A percentile compares a stretch with the other conserved stretches of the same genome.
Conservation (phyloP, 2,329 filamentous ascomycete genomes). For the Trichophyton verrucosum region DNA sequence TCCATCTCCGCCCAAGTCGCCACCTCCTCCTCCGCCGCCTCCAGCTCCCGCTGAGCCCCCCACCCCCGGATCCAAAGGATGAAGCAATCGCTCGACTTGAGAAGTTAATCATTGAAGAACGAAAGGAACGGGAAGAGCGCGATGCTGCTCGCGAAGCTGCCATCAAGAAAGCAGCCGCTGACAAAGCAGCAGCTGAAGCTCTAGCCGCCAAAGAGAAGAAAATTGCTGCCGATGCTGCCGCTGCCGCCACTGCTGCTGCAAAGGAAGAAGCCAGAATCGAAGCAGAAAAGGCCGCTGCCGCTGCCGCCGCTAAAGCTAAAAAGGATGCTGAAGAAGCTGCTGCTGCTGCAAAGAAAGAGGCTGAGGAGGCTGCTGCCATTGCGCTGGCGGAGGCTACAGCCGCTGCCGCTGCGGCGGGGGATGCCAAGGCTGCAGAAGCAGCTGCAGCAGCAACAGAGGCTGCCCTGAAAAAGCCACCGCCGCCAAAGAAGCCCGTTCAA, state of each 20-base stretch:
- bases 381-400: slow-evolving; percentile 28
- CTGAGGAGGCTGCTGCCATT: slow-evolving; percentile 28
- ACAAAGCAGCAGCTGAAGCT: slow-evolving; percentile 24
- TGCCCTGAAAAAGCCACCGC: slow-evolving; percentile 34
- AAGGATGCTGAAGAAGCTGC: slow-evolving; percentile 33
- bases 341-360: slow-evolving; percentile 24
- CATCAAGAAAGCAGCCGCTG: slow-evolving; percentile 42
- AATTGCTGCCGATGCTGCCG: slow-evolving; percentile 32
- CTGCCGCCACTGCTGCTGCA: slow-evolving; percentile 17
- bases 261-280: slow-evolving; percentile 38
- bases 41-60: slow-evolving; percentile 19
- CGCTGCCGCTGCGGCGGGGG: slow-evolving; percentile 25
- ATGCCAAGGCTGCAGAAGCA: slow-evolving; percentile 22
- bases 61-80: slow-evolving; percentile 34
- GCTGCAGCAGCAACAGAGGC: slow-evolving; percentile 24
- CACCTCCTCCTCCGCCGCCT: slow-evolving; percentile 17
- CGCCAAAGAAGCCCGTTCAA: slow-evolving; percentile 60
- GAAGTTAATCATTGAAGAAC: slow-evolving; percentile 42
- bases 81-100: slow-evolving; percentile 51
- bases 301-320: slow-evolving; percentile 36
- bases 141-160: slow-evolving; percentile 31
- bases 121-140: slow-evolving; percentile 29
- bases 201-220: slow-evolving; percentile 31
- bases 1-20: slow-evolving; percentile 18
- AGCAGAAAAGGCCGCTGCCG: slow-evolving; percentile 37